Base-by-base conservation (phyloP, 2,329 filamentous ascomycete species). In the Rutstroemia sp. region DNA sequence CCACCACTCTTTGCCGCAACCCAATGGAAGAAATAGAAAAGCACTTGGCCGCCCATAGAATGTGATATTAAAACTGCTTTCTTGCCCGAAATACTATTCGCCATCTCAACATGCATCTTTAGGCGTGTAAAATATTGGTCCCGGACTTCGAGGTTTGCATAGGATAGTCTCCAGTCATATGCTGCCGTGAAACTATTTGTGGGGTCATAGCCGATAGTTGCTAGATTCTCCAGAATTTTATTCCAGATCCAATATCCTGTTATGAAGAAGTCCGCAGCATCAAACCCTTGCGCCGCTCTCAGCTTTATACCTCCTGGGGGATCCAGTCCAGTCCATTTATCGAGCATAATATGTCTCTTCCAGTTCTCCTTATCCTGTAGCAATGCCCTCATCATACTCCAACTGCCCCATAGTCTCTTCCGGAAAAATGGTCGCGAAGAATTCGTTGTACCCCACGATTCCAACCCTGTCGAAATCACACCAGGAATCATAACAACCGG, bases 321-420 rank as follows among this genome's bases (percentile, higher is more conserved):
- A 70, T 99, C 94, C 21, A 99, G 76, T 0, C 94, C 94, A 0
- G 92, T 96, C 39, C 83, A 73, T 70, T 92, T 92, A 72, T 99
- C 94, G 10, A 99, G 79, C 92, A 97, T 97, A 64, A 99, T 89
- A 70, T 99, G 94, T 66, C 78, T 86, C 76, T 96, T 99, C 94
- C 94, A 99, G 36, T 82, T 79, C 27, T 95, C 86, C 72, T 97
- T 96, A 71, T 97, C 94, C 66, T 95, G 73, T 1, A 99, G 89
- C 62, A 99, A 74, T 0, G 94, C 92, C 50, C 87, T 82, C 91
- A 99, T 96, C 94, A 99, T 99, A 61, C 83, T 95, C 94, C 95
- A 99, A 64, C 90, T 96, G 4, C 94, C 94, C 94, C 94, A 99
- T 50, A 99, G 75, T 54, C 94, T 80, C 74, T 95, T 96, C 60